Conservation (phyloP, 768 basidiomycete species). For the Scleroderma bovista region DNA sequence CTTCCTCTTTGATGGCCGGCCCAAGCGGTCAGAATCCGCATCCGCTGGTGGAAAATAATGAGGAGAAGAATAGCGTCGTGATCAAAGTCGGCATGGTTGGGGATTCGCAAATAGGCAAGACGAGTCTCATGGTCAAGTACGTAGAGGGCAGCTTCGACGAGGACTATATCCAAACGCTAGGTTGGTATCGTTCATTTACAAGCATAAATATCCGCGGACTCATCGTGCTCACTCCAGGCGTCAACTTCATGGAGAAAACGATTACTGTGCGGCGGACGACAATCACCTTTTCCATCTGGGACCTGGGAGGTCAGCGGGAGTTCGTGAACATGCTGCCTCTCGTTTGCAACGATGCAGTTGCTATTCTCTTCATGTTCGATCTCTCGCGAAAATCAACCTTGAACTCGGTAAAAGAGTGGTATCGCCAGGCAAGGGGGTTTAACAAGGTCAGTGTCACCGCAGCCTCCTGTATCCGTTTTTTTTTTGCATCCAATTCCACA, state of each 20-base stretch:
- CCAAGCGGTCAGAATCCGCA: slow-evolving; percentile 51
- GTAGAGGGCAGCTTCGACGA: slow-evolving; percentile 98
- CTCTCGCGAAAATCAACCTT: slow-evolving; percentile 94
- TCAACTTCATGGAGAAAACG: slow-evolving; percentile 99
- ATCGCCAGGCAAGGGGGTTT: slow-evolving; percentile 96
- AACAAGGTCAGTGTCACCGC: slow-evolving; percentile 70
- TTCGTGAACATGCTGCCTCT: slow-evolving; percentile 99
- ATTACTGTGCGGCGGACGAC: slow-evolving; percentile 97
- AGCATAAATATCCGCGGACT: background rate
- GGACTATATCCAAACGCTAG: slow-evolving; percentile 99
- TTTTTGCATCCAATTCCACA: background rate
- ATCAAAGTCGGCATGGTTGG: slow-evolving; percentile 99
- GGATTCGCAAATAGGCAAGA: slow-evolving; percentile 99
- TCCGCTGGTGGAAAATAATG: slow-evolving; percentile 50
- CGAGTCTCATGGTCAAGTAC: slow-evolving; percentile 99
- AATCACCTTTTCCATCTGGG: slow-evolving; percentile 99
- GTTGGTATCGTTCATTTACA: slow-evolving; percentile 36
- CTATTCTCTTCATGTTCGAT: slow-evolving; percentile 99
- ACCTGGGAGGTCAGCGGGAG: slow-evolving; percentile 93
- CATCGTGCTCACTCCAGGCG: slow-evolving; percentile 44
- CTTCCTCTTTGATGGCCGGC: slow-evolving; percentile 39
- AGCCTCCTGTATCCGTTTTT: background rate
- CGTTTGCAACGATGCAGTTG: slow-evolving; percentile 99
- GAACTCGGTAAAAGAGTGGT: slow-evolving; percentile 99
- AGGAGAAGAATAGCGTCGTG: slow-evolving; percentile 86